Evolutionary conservation across 345 rosid species (phyloP).

Genomic region (Aquilaria yunnanensis): DNA sequence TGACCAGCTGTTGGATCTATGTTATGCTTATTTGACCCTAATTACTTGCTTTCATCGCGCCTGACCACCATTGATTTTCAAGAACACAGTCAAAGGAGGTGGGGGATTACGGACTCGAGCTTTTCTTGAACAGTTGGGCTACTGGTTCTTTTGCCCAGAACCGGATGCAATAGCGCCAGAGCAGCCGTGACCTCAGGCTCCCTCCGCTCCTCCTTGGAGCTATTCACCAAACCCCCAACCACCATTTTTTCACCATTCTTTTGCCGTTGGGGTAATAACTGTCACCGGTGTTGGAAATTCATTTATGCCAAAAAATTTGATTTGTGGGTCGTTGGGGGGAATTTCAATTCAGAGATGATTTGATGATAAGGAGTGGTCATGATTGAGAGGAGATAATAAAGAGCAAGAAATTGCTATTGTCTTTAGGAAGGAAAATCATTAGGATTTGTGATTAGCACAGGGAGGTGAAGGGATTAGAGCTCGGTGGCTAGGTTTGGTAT

Average conservation of each 20-base stretch:
- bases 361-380: conserved; percentile 5
- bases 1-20: too few species aligned
- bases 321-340: conserved; percentile 1
- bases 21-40: too few species aligned
- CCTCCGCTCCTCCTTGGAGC: conserved; percentile 50
- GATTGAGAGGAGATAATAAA: conserved; percentile 27
- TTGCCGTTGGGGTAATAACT: conserved; percentile 9
- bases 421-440: conserved; percentile 32
- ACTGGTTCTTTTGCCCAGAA: conserved; percentile 35
- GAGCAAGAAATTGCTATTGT: conserved; percentile 31
- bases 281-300: conserved; percentile 15
- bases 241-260: conserved; percentile 24
- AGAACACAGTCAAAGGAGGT: conserved; percentile 22
- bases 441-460: conserved; percentile 14
- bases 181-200: conserved; percentile 22
- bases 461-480: conserved; percentile 11
- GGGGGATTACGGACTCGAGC: conserved; percentile 27
- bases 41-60: too few species aligned
- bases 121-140: conserved; percentile 34
- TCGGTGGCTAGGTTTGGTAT: conserved; percentile 53
- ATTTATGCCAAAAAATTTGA: conserved; percentile 13
- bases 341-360: conserved; percentile 4
- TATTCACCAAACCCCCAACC: conserved; percentile 92
- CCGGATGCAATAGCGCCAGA: conserved; percentile 20
- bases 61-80: conserved; percentile 58